Evolutionary conservation across 345 rosid genomes (phyloP).

Genomic region (Balakata baccata): DNA sequence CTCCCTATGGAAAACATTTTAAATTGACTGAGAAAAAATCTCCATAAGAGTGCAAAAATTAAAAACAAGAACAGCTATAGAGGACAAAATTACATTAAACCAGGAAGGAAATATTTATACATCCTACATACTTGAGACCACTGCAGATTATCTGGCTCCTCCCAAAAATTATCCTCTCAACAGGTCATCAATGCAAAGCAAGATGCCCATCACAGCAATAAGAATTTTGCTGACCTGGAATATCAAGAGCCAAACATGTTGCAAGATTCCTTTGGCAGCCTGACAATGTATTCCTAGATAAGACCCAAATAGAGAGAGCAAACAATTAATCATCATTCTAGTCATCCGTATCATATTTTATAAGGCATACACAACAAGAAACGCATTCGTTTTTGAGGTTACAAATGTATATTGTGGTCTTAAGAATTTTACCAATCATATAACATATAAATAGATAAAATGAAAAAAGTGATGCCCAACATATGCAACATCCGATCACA

Average conservation of each 20-base stretch:
- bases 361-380: background rate
- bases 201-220: background rate
- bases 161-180: background rate
- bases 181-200: background rate
- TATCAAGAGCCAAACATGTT: conserved; percentile 1
- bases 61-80: background rate
- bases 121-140: conserved; percentile 6
- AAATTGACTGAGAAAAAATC: background rate
- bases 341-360: background rate
- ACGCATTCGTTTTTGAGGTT: background rate
- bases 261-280: conserved; percentile 5
- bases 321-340: background rate
- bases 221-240: background rate
- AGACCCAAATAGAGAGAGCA: background rate
- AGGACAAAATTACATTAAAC: background rate
- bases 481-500: background rate
- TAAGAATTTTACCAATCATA: background rate
- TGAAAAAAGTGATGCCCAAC: background rate
- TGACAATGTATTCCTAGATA: conserved; percentile 2
- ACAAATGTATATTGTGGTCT: background rate
- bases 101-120: background rate
- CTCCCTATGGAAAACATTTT: background rate
- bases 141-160: background rate
- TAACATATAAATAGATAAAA: background rate
- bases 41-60: background rate